A percentile compares a stretch with the other conserved stretches of the same genome.
Evolutionary conservation across 2,329 filamentous ascomycete genomes (phyloP).

Genomic region (Penicillium sp.): DNA sequence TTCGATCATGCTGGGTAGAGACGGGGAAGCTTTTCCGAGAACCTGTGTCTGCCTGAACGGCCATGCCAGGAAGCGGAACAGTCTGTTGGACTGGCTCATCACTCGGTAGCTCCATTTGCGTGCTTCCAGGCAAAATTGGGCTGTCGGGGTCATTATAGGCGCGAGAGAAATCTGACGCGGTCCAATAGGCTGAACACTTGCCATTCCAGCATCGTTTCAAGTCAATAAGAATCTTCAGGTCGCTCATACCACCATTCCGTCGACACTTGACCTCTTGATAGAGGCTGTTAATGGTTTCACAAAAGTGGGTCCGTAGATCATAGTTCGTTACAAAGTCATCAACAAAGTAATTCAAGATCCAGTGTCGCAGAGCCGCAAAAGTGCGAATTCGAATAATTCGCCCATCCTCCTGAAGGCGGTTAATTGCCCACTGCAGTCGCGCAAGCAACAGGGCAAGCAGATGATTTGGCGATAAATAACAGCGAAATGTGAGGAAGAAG

Average conservation of each 20-base stretch:
- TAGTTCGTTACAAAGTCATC: slow-evolving; percentile 87
- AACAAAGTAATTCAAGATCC: slow-evolving; percentile 96
- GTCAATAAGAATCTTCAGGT: slow-evolving; percentile 86
- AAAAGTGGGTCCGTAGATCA: slow-evolving; percentile 73
- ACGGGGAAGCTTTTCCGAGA: slow-evolving; percentile 19
- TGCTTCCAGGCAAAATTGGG: slow-evolving; percentile 74
- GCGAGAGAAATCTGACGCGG: slow-evolving; percentile 65
- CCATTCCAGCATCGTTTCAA: slow-evolving; percentile 97
- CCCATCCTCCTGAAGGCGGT: slow-evolving; percentile 76
- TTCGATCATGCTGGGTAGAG: slow-evolving; percentile 32
- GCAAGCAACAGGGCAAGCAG: slow-evolving; percentile 82
- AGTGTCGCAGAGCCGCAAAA: slow-evolving; percentile 92
- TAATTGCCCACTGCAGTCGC: slow-evolving; percentile 82
- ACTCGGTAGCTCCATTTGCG: slow-evolving; percentile 56
- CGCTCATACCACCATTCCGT: slow-evolving; percentile 56
- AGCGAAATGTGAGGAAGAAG: slow-evolving; percentile 93
- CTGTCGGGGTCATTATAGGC: slow-evolving; percentile 60
- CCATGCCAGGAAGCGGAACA: slow-evolving; percentile 1
- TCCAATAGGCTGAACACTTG: slow-evolving; percentile 88
- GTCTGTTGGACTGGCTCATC: slow-evolving; percentile 16
- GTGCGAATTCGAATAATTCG: slow-evolving; percentile 93
- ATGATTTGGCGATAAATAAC: slow-evolving; percentile 75
- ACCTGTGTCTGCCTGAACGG: slow-evolving; percentile 6
- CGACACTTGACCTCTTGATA: slow-evolving; percentile 54
- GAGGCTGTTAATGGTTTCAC: slow-evolving; percentile 71